phyloP scores from a whole-genome alignment of 192 early-diverging fungal genomes.

The Rhizophagus sp. region DNA sequence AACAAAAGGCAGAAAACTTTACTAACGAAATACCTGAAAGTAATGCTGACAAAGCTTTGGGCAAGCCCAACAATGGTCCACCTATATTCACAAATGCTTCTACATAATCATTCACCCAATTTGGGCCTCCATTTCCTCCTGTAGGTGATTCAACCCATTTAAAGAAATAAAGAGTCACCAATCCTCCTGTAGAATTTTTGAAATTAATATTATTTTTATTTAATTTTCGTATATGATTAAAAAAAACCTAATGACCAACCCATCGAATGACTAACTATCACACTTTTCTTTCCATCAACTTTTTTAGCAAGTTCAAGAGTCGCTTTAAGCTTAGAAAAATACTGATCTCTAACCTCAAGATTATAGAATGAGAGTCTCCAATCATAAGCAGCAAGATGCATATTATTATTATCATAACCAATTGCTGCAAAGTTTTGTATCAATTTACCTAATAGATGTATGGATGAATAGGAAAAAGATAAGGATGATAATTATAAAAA shows the following conservation, averaged over 20 bases:
- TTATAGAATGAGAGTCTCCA: constrained; percentile 82
- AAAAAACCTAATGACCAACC: constrained; percentile 35
- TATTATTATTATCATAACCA: constrained; percentile 87
- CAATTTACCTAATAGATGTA: constrained; percentile 36
- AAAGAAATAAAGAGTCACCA: constrained; percentile 80
- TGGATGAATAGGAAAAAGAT: background rate
- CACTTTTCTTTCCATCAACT: constrained; percentile 53
- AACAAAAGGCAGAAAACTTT: background rate
- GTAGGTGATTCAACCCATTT: constrained; percentile 76
- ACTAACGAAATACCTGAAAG: constrained; percentile 49
- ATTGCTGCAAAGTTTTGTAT: constrained; percentile 81
- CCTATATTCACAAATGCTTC: constrained; percentile 83
- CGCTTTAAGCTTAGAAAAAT: constrained; percentile 75
- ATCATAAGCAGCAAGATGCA: constrained; percentile 87
- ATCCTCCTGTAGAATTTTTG: constrained; percentile 46
- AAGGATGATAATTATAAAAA: constrained; percentile 1
- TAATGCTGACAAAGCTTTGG: constrained; percentile 77
- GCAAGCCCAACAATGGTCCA: constrained; percentile 82
- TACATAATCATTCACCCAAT: constrained; percentile 80
- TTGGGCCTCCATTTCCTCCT: constrained; percentile 67
- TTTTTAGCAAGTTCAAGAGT: constrained; percentile 64
- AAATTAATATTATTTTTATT: background rate
- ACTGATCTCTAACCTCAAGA: constrained; percentile 79
- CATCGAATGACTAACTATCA: constrained; percentile 67
- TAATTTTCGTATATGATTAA: background rate